These are phyloP conservation scores for Xerocomus nothofagi DNA, from an alignment of 1,284 basidiomycete species.

Conservation along the genomic window DNA sequence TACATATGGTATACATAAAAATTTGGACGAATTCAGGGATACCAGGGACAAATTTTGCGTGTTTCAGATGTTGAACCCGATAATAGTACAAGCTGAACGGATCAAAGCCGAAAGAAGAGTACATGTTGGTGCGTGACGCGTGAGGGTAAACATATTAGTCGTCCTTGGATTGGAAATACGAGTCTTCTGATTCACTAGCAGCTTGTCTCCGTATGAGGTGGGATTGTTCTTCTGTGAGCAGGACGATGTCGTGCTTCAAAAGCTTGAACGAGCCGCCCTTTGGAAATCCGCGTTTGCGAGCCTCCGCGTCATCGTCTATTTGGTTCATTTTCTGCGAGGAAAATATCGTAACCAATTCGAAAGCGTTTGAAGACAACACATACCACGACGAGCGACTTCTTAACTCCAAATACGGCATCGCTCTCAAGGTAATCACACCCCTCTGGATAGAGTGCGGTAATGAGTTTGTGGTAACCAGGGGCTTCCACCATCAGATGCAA, in stretches of 20 bases:
- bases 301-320: constrained; percentile 52
- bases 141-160: background rate
- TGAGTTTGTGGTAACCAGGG: constrained; percentile 69
- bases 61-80: background rate
- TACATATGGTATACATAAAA: too few species aligned
- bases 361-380: constrained; percentile 30
- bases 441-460: constrained; percentile 75
- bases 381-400: constrained; percentile 58
- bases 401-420: constrained; percentile 81
- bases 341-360: background rate
- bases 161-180: constrained; percentile 2
- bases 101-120: background rate
- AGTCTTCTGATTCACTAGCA: background rate
- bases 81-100: background rate
- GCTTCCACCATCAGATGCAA: constrained; percentile 74
- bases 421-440: constrained; percentile 66
- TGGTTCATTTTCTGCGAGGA: constrained; percentile 45
- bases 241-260: constrained; percentile 59
- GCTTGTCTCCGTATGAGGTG: constrained; percentile 7
- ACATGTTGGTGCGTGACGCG: background rate
- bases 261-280: constrained; percentile 60
- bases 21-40: background rate
- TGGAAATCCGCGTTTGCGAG: constrained; percentile 61
- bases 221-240: constrained; percentile 50
- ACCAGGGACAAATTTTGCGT: background rate